phyloP scores from a whole-genome alignment of 805 yeast species.

The Monosporozyma yasuniensis region DNA sequence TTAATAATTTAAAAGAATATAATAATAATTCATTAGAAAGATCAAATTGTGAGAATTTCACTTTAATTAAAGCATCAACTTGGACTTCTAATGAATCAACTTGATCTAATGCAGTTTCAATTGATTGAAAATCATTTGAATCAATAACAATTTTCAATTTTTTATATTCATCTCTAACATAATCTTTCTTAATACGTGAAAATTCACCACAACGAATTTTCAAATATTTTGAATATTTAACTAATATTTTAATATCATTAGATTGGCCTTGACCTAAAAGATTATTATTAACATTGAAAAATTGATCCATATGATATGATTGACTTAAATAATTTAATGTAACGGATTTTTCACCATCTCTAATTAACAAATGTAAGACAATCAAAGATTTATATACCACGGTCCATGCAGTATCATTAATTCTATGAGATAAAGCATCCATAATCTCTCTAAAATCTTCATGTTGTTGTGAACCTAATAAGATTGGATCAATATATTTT shows the following conservation, averaged over 20 bases:
- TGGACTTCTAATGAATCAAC: constrained; percentile 79
- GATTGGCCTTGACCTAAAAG: constrained; percentile 9
- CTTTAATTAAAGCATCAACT: constrained; percentile 63
- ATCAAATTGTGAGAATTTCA: constrained; percentile 70
- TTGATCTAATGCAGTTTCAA: constrained; percentile 71
- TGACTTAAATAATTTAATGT: constrained; percentile 47
- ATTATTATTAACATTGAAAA: constrained; percentile 39
- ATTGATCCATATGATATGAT: constrained; percentile 36
- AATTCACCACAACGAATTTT: constrained; percentile 60
- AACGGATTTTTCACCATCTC: constrained; percentile 82
- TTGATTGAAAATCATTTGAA: constrained; percentile 32
- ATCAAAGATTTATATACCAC: constrained; percentile 78
- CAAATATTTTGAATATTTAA: constrained; percentile 66
- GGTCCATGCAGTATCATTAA: constrained; percentile 83
- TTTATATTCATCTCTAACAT: constrained; percentile 59
- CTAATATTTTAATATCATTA: constrained; percentile 46
- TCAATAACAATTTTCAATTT: constrained; percentile 45
- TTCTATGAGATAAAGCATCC: constrained; percentile 49
- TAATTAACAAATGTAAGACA: constrained; percentile 80
- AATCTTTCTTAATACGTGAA: constrained; percentile 58
- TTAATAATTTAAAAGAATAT: constrained; percentile 78
- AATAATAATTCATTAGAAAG: constrained; percentile 75
- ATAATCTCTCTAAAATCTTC: constrained; percentile 58
- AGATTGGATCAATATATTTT: constrained; percentile 88
- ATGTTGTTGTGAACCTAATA: constrained; percentile 37